Percentiles rank a stretch among this genome's conserved stretches.
These are phyloP conservation scores for Gracilaria domingensis DNA, from an alignment of 23 red algal species.

Conservation along the genomic window DNA sequence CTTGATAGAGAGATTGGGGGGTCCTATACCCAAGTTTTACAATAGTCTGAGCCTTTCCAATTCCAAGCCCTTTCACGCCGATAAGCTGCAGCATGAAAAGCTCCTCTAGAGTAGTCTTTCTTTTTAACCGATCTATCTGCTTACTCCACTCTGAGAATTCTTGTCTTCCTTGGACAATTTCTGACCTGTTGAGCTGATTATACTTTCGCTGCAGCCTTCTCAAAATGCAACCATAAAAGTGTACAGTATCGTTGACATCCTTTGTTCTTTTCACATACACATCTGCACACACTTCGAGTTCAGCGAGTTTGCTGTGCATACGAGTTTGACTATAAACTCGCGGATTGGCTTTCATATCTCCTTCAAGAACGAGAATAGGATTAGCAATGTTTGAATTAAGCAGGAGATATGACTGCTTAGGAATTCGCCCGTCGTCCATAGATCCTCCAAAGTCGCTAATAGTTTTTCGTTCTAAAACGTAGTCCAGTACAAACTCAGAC, in stretches of 20 bases:
- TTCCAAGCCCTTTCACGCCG: constrained; percentile 27
- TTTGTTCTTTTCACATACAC: constrained; percentile 79
- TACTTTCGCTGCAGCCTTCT: constrained; percentile 36
- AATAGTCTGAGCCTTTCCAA: constrained; percentile 29
- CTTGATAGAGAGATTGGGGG: constrained; percentile 37
- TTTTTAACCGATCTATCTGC: neutral
- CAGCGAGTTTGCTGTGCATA: constrained; percentile 40
- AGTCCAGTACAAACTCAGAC: constrained; percentile 69
- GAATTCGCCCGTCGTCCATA: constrained; percentile 59
- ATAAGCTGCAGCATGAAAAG: constrained; percentile 71
- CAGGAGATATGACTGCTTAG: constrained; percentile 57
- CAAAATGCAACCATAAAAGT: constrained; percentile 58
- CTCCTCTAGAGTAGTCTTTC: constrained; percentile 50
- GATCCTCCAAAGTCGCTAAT: constrained; percentile 55
- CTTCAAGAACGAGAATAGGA: constrained; percentile 58
- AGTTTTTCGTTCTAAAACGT: constrained; percentile 81
- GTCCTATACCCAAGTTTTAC: constrained; percentile 54
- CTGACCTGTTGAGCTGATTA: neutral
- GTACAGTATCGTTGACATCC: constrained; percentile 40
- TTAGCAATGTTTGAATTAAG: constrained; percentile 29
- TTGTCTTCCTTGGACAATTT: constrained; percentile 34
- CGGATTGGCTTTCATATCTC: constrained; percentile 36
- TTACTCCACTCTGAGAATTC: constrained; percentile 47
- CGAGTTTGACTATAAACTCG: constrained; percentile 1
- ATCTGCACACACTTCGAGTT: constrained; percentile 61